phyloP scores from a whole-genome alignment of 1,284 basidiomycete species.

The Leucoagaricus sp. region DNA sequence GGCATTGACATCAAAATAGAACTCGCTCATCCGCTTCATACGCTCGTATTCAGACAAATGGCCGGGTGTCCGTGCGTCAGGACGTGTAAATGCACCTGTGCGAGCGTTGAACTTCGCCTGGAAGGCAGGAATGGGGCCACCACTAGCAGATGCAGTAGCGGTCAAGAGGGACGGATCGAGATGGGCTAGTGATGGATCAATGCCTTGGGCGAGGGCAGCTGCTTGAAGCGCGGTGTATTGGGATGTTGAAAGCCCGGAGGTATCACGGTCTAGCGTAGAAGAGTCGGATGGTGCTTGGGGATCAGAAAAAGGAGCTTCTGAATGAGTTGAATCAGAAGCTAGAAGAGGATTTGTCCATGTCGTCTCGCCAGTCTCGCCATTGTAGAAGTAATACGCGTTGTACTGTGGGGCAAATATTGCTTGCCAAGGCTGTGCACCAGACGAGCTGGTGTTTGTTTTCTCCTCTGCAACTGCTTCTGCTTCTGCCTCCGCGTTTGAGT shows the following conservation, averaged over 20 bases:
- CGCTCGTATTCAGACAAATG: constrained; percentile 85
- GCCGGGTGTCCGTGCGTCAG: constrained; percentile 67
- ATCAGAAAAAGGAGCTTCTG: constrained; percentile 24
- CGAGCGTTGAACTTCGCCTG: constrained; percentile 83
- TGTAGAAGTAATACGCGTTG: constrained; percentile 90
- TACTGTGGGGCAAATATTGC: constrained; percentile 83
- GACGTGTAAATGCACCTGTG: constrained; percentile 75
- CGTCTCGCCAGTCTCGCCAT: constrained; percentile 75
- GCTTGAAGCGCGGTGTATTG: constrained; percentile 54
- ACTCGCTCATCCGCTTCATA: constrained; percentile 83
- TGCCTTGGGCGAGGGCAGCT: constrained; percentile 73
- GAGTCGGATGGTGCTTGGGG: constrained; percentile 21
- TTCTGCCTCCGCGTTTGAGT: background rate
- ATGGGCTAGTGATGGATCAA: constrained; percentile 82
- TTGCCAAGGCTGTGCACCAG: constrained; percentile 61
- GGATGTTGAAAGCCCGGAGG: constrained; percentile 24
- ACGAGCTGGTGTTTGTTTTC: too few relatives aligned
- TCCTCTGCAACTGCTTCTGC: background rate
- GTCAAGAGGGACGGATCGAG: constrained; percentile 75
- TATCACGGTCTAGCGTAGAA: constrained; percentile 23
- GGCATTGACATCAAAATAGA: constrained; percentile 84
- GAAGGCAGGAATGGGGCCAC: constrained; percentile 43
- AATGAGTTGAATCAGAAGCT: constrained; percentile 26
- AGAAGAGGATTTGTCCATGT: constrained; percentile 88
- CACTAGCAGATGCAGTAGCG: constrained; percentile 30